Conservation (phyloP, 306 rosid genomes). For the Cucurbita ficifolia region DNA sequence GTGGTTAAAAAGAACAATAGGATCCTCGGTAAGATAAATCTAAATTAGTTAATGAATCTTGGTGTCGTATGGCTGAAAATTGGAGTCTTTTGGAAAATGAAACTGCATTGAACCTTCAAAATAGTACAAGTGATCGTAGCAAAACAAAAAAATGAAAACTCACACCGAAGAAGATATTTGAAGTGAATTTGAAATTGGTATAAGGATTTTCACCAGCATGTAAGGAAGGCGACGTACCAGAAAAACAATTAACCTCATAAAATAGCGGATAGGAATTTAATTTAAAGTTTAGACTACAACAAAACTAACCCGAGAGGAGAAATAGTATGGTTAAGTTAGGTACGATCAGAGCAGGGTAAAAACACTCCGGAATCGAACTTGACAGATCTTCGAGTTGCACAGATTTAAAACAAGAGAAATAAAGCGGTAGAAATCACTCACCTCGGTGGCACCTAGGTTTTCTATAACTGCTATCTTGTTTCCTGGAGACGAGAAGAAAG, state of each 20-base stretch:
- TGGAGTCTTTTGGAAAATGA: background rate
- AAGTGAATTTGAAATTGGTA: background rate
- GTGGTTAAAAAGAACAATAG: background rate
- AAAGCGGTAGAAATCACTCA: conserved; percentile 3
- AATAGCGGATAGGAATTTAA: background rate
- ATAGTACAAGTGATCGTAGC: background rate
- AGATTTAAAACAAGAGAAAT: background rate
- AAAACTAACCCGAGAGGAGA: background rate
- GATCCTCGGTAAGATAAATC: background rate
- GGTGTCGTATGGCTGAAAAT: background rate
- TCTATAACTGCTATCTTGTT: conserved; percentile 81
- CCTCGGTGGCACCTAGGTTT: conserved; percentile 97
- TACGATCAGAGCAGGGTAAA: background rate
- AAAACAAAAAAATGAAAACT: background rate
- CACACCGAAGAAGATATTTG: background rate
- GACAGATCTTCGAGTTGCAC: background rate
- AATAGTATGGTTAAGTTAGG: background rate
- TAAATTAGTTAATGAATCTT: background rate
- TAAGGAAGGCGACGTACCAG: background rate
- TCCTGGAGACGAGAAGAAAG: conserved; percentile 22
- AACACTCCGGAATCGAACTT: background rate
- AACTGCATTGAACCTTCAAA: background rate
- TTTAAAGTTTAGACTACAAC: background rate
- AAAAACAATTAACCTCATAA: background rate
- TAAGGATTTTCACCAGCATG: background rate